Evolutionary conservation across 1,284 basidiomycete species (phyloP).

Genomic region (Puccinia polysora): DNA sequence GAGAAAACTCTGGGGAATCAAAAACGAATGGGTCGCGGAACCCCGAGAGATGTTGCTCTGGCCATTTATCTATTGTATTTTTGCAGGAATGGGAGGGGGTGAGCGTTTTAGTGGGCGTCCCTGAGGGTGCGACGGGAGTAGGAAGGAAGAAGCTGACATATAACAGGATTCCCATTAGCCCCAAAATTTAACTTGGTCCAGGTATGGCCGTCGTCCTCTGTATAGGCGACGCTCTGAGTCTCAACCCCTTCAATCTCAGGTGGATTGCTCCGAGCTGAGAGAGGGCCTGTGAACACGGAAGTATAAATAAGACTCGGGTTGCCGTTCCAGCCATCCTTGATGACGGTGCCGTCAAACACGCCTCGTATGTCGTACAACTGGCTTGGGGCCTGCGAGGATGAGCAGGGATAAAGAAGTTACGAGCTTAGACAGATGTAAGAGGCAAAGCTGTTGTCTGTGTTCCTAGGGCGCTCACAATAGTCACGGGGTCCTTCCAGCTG

Average conservation of each 20-base stretch:
- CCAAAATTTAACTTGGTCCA: constrained; percentile 48
- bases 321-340: constrained; percentile 47
- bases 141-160: constrained; percentile 45
- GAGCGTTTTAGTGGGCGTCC: neutral
- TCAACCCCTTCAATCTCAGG: constrained; percentile 47
- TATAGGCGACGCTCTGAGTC: constrained; percentile 47
- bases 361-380: constrained; percentile 49
- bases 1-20: constrained; percentile 44
- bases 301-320: constrained; percentile 48
- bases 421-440: neutral
- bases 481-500: constrained; percentile 44
- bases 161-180: constrained; percentile 46
- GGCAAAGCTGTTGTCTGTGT: neutral
- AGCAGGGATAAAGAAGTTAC: too few relatives aligned
- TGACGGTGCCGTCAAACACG: constrained; percentile 48
- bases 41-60: constrained; percentile 44
- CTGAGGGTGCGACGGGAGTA: too few relatives aligned
- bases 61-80: constrained; percentile 27
- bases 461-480: constrained; percentile 44
- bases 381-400: constrained; percentile 42
- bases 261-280: constrained; percentile 44
- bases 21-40: constrained; percentile 49
- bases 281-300: constrained; percentile 45
- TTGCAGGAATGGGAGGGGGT: neutral
- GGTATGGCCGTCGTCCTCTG: constrained; percentile 46